Evolutionary conservation across 306 rosid species (phyloP).

Genomic region (Trifolium pratense): DNA sequence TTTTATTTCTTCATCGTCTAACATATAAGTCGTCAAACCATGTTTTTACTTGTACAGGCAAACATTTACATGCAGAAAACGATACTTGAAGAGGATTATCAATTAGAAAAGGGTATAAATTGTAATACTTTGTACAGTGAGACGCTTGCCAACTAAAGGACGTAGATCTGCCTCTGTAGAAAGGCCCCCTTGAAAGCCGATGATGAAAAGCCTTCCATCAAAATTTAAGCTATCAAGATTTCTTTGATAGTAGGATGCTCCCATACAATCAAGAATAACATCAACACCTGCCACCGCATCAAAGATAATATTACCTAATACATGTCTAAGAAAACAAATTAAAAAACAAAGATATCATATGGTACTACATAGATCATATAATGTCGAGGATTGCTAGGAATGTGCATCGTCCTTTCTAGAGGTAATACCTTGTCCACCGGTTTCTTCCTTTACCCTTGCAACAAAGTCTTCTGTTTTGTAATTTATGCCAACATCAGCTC

Average conservation of each 20-base stretch:
- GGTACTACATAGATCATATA: not conserved
- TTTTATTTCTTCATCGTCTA: conserved; percentile 2
- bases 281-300: conserved; percentile 73
- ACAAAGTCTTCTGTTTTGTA: conserved; percentile 91
- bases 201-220: conserved; percentile 89
- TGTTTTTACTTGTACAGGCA: conserved; percentile 7
- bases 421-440: conserved; percentile 78
- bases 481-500: conserved; percentile 87
- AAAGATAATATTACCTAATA: conserved; percentile 6
- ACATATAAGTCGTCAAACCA: not conserved
- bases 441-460: conserved; percentile 82
- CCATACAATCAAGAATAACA: conserved; percentile 90
- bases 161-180: conserved; percentile 64
- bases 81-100: conserved; percentile 13
- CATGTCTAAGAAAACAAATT: not conserved
- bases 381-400: not conserved
- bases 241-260: conserved; percentile 66
- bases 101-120: not conserved
- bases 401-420: not conserved
- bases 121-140: conserved; percentile 81
- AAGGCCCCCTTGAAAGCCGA: conserved; percentile 69
- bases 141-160: conserved; percentile 70
- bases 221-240: conserved; percentile 81
- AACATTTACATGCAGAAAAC: conserved; percentile 19
- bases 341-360: conserved; percentile 17